phyloP scores from a whole-genome alignment of 345 rosid genomes.

The Microthlaspi erraticum region DNA sequence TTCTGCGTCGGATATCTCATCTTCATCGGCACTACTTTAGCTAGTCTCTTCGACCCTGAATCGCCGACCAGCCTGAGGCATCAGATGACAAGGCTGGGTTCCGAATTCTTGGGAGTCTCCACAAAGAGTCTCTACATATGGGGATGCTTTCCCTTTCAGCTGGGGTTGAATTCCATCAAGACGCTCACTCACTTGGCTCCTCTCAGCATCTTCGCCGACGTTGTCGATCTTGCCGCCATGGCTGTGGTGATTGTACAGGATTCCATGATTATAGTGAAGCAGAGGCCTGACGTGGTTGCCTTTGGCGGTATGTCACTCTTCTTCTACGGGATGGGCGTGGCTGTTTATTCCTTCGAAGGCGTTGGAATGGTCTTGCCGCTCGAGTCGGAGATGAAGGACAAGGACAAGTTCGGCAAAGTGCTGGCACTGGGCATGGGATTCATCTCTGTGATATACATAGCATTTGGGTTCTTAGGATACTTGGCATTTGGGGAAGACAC shows the following conservation, averaged over 20 bases:
- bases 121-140: slow-evolving; percentile 66
- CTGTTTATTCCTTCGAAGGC: slow-evolving; percentile 80
- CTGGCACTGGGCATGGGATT: slow-evolving; percentile 61
- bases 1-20: slow-evolving; percentile 87
- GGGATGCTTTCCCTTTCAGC: slow-evolving; percentile 84
- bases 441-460: slow-evolving; percentile 65
- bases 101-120: slow-evolving; percentile 53
- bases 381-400: slow-evolving; percentile 70
- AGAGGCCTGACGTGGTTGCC: slow-evolving; percentile 56
- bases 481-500: slow-evolving; percentile 77
- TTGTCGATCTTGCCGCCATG: slow-evolving; percentile 82
- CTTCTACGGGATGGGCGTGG: slow-evolving; percentile 85
- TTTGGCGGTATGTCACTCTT: slow-evolving; percentile 67
- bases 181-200: slow-evolving; percentile 89
- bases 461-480: slow-evolving; percentile 76
- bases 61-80: slow-evolving; percentile 38
- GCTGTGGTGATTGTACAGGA: slow-evolving; percentile 72
- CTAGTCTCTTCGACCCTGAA: slow-evolving; percentile 48
- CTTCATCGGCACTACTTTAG: slow-evolving; percentile 68
- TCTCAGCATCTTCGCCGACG: slow-evolving; percentile 87
- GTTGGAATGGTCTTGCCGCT: slow-evolving; percentile 78
- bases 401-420: slow-evolving; percentile 59
- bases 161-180: slow-evolving; percentile 73
- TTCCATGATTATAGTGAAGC: slow-evolving; percentile 45
- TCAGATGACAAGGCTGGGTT: slow-evolving; percentile 40